phyloP scores from a whole-genome alignment of 805 yeast species.

The Debaryomyces hansenii region DNA sequence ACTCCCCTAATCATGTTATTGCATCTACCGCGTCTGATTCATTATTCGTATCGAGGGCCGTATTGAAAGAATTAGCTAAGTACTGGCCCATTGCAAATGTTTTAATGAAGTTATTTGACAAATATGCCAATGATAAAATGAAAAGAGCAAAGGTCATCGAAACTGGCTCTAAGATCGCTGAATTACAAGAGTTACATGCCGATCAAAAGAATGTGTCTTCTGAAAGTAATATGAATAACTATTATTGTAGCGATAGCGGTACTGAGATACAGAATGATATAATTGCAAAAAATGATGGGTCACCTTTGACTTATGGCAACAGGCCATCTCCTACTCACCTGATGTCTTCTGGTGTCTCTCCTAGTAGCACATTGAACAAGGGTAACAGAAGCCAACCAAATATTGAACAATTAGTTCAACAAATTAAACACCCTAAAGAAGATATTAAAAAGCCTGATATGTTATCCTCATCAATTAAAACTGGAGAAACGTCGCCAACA shows the following conservation, averaged over 20 bases:
- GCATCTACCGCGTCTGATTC: constrained; percentile 45
- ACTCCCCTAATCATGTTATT: constrained; percentile 39
- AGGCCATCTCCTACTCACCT: constrained; percentile 1
- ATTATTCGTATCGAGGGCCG: constrained; percentile 36
- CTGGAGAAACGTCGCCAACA: constrained; percentile 32
- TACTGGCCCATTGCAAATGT: constrained; percentile 42
- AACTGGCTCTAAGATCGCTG: constrained; percentile 37
- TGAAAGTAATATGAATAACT: constrained; percentile 17
- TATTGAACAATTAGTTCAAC: constrained; percentile 35
- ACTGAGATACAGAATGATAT: background rate
- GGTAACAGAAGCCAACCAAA: constrained; percentile 12
- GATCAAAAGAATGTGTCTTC: constrained; percentile 23
- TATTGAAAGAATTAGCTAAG: constrained; percentile 35
- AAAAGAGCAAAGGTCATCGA: constrained; percentile 42
- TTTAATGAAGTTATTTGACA: constrained; percentile 37
- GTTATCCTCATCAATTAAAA: background rate
- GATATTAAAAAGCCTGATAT: background rate
- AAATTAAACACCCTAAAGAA: constrained; percentile 20
- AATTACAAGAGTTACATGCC: constrained; percentile 33
- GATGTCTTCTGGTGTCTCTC: constrained; percentile 26
- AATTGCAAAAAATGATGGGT: background rate
- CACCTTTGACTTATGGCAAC: background rate
- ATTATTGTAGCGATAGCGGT: constrained; percentile 11
- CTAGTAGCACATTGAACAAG: constrained; percentile 20
- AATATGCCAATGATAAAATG: constrained; percentile 41